Percentiles rank a stretch among this genome's conserved stretches.
These are phyloP conservation scores for Rhizopogon vesiculosus DNA, from an alignment of 768 basidiomycete genomes.

Conservation along the genomic window DNA sequence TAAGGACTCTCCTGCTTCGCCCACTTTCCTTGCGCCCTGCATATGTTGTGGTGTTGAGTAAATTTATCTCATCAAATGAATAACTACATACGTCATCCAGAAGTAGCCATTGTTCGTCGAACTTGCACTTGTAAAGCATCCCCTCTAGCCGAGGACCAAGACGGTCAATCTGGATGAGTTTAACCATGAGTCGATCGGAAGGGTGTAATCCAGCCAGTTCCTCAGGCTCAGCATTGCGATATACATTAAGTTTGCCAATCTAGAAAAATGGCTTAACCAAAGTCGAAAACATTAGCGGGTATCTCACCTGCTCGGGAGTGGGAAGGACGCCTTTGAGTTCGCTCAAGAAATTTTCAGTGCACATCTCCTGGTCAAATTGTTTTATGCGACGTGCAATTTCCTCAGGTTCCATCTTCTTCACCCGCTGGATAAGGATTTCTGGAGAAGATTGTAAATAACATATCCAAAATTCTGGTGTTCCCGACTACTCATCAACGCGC, in stretches of 20 bases:
- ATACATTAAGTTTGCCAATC: constrained; percentile 87
- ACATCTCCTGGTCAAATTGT: constrained; percentile 82
- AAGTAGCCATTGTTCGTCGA: constrained; percentile 80
- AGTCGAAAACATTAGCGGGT: background rate
- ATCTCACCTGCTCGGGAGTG: constrained; percentile 77
- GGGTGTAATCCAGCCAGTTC: constrained; percentile 89
- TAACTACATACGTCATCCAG: constrained; percentile 65
- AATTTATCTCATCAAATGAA: background rate
- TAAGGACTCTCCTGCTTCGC: too few relatives aligned
- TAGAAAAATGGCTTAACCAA: constrained; percentile 20
- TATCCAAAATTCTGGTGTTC: background rate
- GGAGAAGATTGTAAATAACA: background rate
- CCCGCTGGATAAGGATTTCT: constrained; percentile 93
- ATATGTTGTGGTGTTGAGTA: background rate
- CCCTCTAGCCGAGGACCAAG: constrained; percentile 84
- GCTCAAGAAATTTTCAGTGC: constrained; percentile 83
- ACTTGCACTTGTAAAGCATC: constrained; percentile 91
- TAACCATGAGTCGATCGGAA: constrained; percentile 95
- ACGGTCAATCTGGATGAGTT: constrained; percentile 91
- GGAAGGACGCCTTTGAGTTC: constrained; percentile 87
- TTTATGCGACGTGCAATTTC: constrained; percentile 81
- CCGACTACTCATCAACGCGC: constrained; percentile 69
- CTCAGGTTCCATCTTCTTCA: constrained; percentile 79
- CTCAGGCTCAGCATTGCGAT: constrained; percentile 79
- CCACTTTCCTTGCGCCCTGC: too few relatives aligned